Evolutionary conservation across 2,329 filamentous ascomycete genomes (phyloP).

Genomic region (Emmonsiellopsis sp.): DNA sequence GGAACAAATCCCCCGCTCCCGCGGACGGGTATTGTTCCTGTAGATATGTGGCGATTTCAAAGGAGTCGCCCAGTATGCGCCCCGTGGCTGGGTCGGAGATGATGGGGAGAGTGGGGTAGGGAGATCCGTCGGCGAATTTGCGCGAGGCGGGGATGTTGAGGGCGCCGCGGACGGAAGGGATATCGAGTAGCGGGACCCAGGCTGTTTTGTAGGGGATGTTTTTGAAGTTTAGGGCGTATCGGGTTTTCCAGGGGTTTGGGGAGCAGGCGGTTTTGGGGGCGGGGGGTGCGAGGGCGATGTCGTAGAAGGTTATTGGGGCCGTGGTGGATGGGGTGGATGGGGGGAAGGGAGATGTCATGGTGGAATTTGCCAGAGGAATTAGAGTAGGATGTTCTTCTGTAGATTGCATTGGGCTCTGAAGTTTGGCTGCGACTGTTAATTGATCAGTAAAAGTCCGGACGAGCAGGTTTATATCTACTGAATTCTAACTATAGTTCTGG

Average conservation of each 20-base stretch:
- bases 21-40: constrained; percentile 43
- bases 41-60: constrained; percentile 56
- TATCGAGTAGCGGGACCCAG: constrained; percentile 48
- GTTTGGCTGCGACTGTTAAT: too few species aligned
- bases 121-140: constrained; percentile 47
- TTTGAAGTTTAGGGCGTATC: constrained; percentile 45
- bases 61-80: constrained; percentile 49
- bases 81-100: constrained; percentile 39
- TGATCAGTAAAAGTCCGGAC: too few species aligned
- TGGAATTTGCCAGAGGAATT: background rate
- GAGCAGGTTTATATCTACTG: too few species aligned
- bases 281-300: constrained; percentile 35
- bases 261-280: constrained; percentile 24
- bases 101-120: constrained; percentile 54
- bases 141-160: constrained; percentile 44
- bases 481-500: too few species aligned
- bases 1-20: constrained; percentile 43
- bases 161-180: constrained; percentile 38
- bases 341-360: background rate
- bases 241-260: constrained; percentile 47
- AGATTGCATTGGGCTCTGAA: too few species aligned
- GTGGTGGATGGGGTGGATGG: background rate
- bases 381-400: too few species aligned
- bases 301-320: constrained; percentile 35
- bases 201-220: constrained; percentile 37